Evolutionary conservation across 2,329 filamentous ascomycete species (phyloP), one percentile per base, ranked within the genome.

Genomic region (Lomentospora prolificans): DNA sequence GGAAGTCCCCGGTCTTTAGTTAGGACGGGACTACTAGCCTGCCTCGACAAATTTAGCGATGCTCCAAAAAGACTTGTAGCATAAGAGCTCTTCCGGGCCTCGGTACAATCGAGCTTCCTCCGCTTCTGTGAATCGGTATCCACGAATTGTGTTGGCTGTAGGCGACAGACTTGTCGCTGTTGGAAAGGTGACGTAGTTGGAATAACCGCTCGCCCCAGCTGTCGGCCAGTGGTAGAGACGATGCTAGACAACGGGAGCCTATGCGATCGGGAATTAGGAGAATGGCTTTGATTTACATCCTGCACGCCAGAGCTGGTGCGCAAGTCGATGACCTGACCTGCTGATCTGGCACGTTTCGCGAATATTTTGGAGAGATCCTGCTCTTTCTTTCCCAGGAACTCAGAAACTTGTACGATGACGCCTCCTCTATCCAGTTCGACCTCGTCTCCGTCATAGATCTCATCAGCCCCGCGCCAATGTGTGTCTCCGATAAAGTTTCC

Each of bases 401-500:
- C 90, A 24, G 81, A 80, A 2, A 96, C 89, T 68, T 96, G 84
- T 9, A 96, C 86, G 57, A 95, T 77, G 27, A 88, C 80, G 1
- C 82, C 82, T 51, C 85, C 86, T 52, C 84, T 80, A 62, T 96
- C 90, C 54, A 96, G 74, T 57, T 83, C 78, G 54, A 96, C 67
- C 68, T 96, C 90, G 59, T 95, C 89, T 4, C 90, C 91, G 58
- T 94, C 87, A 31, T 81, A 80, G 22, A 96, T 72, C n/a, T 80
- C 78, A 36, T 78, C 79, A 54, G 80, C 78, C 50, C 84, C 78
- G 46, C 83, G 82, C 85, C 88, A 94, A 69, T 96, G 89, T 30
- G 84, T 82, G 67, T 96, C 91, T 3, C 90, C 91, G 27, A 96
- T 79, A 61, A 86, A 89, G 66, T 91, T 89, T 0, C 87, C 83